Percentiles rank a stretch among this genome's conserved stretches.
Evolutionary conservation across 1,284 basidiomycete genomes (phyloP).

Genomic region (Cutaneotrichosporon dermatis): DNA sequence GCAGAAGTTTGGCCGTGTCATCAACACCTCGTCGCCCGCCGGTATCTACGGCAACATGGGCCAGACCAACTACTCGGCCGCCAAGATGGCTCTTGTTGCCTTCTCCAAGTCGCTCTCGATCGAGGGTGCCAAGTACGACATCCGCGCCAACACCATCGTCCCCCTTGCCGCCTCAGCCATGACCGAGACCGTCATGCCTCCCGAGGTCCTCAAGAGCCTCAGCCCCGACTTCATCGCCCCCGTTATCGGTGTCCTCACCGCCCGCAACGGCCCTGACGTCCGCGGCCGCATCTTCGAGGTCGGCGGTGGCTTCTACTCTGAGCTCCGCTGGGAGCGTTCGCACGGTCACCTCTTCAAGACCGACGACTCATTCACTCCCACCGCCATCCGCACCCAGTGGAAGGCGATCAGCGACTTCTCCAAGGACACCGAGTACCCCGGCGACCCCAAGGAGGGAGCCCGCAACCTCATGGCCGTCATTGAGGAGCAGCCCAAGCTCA

Average conservation of each 20-base stretch:
- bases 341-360: conserved; percentile 83
- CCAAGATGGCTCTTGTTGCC: conserved; percentile 70
- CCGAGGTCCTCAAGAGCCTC: conserved; percentile 89
- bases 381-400: conserved; percentile 84
- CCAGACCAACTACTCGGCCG: conserved; percentile 73
- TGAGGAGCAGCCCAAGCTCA: conserved; percentile 13
- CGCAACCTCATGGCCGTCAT: conserved; percentile 55
- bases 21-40: conserved; percentile 77
- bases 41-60: conserved; percentile 78
- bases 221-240: conserved; percentile 94
- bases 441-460: conserved; percentile 69
- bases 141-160: conserved; percentile 80
- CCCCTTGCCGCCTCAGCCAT: conserved; percentile 90
- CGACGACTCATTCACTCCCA: conserved; percentile 82
- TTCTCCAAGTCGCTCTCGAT: conserved; percentile 89
- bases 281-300: conserved; percentile 88
- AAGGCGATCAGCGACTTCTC: conserved; percentile 75
- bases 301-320: conserved; percentile 88
- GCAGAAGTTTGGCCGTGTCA: conserved; percentile 86
- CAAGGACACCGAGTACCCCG: conserved; percentile 51
- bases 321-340: conserved; percentile 89
- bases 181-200: conserved; percentile 93
- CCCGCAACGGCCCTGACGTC: conserved; percentile 62
- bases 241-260: conserved; percentile 64
- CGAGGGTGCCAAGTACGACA: conserved; percentile 90